Evolutionary conservation across 257 asterid genomes (phyloP).

Genomic region (Plantago ovata): DNA sequence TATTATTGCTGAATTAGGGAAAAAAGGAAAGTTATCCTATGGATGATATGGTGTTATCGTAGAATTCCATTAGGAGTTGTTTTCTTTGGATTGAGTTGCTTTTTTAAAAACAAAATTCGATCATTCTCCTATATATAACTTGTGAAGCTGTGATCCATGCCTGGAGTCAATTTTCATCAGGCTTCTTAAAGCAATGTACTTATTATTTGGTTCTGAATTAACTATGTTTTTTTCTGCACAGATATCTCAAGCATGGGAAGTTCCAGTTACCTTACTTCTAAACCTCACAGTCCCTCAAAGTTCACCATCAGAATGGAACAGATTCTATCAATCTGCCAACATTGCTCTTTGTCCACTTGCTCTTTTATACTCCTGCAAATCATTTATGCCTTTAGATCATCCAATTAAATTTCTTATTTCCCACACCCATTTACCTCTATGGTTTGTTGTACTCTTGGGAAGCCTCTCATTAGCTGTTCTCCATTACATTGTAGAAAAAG

Average conservation of each 20-base stretch:
- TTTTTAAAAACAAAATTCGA: no score
- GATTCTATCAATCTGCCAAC: slow-evolving; percentile 80
- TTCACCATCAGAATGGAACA: slow-evolving; percentile 77
- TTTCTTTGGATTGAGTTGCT: no score
- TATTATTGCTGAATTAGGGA: no score
- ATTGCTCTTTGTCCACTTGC: slow-evolving; percentile 80
- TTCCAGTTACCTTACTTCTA: slow-evolving; percentile 71
- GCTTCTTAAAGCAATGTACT: background rate
- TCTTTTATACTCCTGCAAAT: slow-evolving; percentile 69
- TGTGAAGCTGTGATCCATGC: background rate
- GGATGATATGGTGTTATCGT: no score
- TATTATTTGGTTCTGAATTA: slow-evolving; percentile 20
- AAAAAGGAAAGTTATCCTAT: no score
- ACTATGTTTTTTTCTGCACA: slow-evolving; percentile 27
- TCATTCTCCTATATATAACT: background rate
- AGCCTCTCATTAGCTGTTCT: slow-evolving; percentile 66
- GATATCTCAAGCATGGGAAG: slow-evolving; percentile 71
- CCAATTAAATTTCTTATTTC: slow-evolving; percentile 69
- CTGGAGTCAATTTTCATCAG: background rate
- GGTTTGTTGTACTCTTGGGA: slow-evolving; percentile 62
- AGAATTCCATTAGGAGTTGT: no score
- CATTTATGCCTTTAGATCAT: slow-evolving; percentile 72
- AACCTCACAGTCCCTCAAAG: slow-evolving; percentile 82
- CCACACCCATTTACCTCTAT: slow-evolving; percentile 67
- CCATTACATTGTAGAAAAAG: slow-evolving; percentile 65